Conservation (phyloP, 139 green algal genomes). For the Closterium sp. region DNA sequence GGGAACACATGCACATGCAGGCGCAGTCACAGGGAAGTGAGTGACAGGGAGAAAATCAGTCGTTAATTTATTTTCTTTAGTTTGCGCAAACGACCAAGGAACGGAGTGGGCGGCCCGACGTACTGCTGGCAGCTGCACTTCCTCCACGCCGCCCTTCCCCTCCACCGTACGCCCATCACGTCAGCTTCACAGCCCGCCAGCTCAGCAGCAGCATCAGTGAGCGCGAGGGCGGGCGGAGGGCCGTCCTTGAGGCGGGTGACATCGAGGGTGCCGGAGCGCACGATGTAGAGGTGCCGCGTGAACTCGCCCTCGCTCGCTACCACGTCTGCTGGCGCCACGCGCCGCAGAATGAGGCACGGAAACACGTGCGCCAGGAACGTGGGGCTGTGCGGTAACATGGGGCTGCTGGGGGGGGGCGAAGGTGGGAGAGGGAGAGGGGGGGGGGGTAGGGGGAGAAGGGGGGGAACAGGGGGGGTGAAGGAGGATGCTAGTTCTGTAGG, state of each 20-base stretch:
- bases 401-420: background rate
- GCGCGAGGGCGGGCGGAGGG: no score
- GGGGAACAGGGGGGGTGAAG: no score
- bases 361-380: background rate
- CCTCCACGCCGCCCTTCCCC: background rate
- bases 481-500: no score
- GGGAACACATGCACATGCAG: no score
- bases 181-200: background rate
- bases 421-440: no score
- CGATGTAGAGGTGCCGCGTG: background rate
- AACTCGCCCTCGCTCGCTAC: background rate
- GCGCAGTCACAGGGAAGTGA: no score
- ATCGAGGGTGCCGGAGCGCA: background rate
- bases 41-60: no score
- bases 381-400: conserved; percentile 2
- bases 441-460: no score
- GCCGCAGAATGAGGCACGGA: background rate
- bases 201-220: background rate
- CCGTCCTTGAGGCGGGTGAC: background rate
- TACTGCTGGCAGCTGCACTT: background rate
- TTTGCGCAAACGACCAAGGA: no score
- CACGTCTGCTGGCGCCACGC: background rate
- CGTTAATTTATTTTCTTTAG: no score
- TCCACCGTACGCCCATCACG: background rate
- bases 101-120: background rate